These are phyloP conservation scores for Trichophyton benhamiae DNA, from an alignment of 2,329 filamentous ascomycete species.

Conservation along the genomic window DNA sequence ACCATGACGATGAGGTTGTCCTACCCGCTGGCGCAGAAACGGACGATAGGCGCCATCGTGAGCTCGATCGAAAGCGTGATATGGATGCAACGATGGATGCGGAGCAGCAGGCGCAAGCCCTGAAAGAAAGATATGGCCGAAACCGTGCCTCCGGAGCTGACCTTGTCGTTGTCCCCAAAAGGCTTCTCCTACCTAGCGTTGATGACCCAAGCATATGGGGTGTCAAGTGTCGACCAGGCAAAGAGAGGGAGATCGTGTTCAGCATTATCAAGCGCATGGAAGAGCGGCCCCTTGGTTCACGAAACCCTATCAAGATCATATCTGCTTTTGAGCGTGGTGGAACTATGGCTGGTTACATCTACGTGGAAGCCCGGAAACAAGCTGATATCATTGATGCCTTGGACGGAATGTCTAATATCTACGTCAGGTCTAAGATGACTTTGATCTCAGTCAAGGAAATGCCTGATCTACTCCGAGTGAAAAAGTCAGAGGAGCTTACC, in stretches of 20 bases:
- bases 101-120: slow-evolving; percentile 77
- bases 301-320: slow-evolving; percentile 71
- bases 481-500: slow-evolving; percentile 72
- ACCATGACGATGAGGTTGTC: slow-evolving; percentile 79
- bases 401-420: slow-evolving; percentile 77
- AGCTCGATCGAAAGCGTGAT: slow-evolving; percentile 85
- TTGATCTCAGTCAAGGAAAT: slow-evolving; percentile 94
- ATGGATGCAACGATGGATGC: slow-evolving; percentile 79
- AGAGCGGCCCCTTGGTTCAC: slow-evolving; percentile 58
- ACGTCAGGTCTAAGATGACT: slow-evolving; percentile 73
- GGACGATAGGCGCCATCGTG: slow-evolving; percentile 84
- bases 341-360: slow-evolving; percentile 87
- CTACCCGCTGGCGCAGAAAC: slow-evolving; percentile 60
- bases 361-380: slow-evolving; percentile 80
- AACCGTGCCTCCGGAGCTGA: slow-evolving; percentile 56
- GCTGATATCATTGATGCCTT: slow-evolving; percentile 74
- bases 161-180: slow-evolving; percentile 67
- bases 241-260: slow-evolving; percentile 83
- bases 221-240: slow-evolving; percentile 83
- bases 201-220: slow-evolving; percentile 95
- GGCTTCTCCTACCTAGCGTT: slow-evolving; percentile 78
- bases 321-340: slow-evolving; percentile 83
- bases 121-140: slow-evolving; percentile 79
- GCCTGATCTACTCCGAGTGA: slow-evolving; percentile 84
- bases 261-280: slow-evolving; percentile 80